These are phyloP conservation scores for Pleurotus tuber-regium DNA, from an alignment of 768 basidiomycete genomes.

Conservation along the genomic window DNA sequence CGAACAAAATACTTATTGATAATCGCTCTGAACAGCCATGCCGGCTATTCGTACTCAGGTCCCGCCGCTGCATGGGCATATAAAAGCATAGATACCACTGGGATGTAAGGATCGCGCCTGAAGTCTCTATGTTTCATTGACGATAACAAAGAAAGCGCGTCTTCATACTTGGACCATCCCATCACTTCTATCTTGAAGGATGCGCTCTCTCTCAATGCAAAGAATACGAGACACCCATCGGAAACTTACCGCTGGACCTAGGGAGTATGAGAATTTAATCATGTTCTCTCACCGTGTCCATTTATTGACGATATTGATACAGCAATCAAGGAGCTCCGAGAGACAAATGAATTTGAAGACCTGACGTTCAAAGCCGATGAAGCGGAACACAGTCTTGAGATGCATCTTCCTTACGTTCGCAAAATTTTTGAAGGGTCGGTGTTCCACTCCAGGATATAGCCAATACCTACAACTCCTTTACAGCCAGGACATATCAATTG, in stretches of 20 bases:
- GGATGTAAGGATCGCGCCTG: constrained; percentile 59
- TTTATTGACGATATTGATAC: constrained; percentile 13
- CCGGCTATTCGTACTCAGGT: constrained; percentile 94
- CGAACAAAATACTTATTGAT: background rate
- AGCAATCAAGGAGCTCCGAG: constrained; percentile 68
- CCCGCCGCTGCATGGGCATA: constrained; percentile 96
- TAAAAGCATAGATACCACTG: constrained; percentile 75
- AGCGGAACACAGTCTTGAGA: constrained; percentile 96
- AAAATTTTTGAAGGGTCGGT: constrained; percentile 80
- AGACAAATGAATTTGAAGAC: constrained; percentile 65
- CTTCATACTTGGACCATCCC: constrained; percentile 94
- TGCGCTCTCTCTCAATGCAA: constrained; percentile 84
- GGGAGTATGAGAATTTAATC: too few species aligned
- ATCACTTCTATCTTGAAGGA: constrained; percentile 83
- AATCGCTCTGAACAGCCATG: constrained; percentile 60
- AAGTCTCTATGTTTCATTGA: constrained; percentile 9
- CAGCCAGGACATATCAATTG: constrained; percentile 74
- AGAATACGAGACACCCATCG: constrained; percentile 83
- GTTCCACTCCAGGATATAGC: too few species aligned
- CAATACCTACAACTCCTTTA: too few species aligned
- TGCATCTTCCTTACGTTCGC: constrained; percentile 92
- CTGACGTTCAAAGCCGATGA: constrained; percentile 75
- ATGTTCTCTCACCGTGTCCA: too few species aligned
- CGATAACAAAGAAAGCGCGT: constrained; percentile 69
- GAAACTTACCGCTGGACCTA: constrained; percentile 73